Evolutionary conservation across 345 rosid genomes (phyloP), one percentile per base, ranked within the genome.

Genomic region (Euclidium syriacum): DNA sequence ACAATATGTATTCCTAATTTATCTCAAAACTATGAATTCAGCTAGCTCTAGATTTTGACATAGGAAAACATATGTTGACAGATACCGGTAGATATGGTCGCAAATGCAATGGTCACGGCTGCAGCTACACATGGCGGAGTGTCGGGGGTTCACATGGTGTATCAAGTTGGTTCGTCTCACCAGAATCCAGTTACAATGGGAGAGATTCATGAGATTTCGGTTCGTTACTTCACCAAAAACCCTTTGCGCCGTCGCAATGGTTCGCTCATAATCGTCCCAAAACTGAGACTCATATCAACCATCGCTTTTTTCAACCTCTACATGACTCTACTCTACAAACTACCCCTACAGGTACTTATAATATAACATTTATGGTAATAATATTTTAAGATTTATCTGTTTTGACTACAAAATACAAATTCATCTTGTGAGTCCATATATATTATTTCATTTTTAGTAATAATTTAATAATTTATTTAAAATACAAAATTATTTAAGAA

Each of bases 21-120:
- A 79, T 5, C 10, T 34, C 10, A 34, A 5, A 34, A 5, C 6
- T 34, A 5, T 34, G 10, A n/a, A 5, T 34, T 34, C 7, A 5
- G 7, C 10, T n/a, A n/a, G n/a, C n/a, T n/a, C 10, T 5, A 34
- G 10, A 10, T 5, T 40, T 40, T 40, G 65, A 82, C 3, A 27
- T 88, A 91, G 82, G 30, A 29, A 43, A 76, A 78, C 51, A n/a
- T n/a, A 56, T 29, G 81, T 11, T 3, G 12, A 39, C 6, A 39
- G 43, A 39, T 39, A 39, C 17, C n/a, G n/a, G n/a, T n/a, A n/a
- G n/a, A n/a, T n/a, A n/a, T n/a, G n/a, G n/a, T n/a, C n/a, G n/a
- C n/a, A 15, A 39, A 39, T n/a, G 43, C 43, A 4, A 39, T 39
- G 43, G 6, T 39, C 5, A 7, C 6, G 6, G 17, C 43, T 15